Evolutionary conservation across 495 filamentous ascomycete species (phyloP).

Genomic region (Talaromyces ruber): DNA sequence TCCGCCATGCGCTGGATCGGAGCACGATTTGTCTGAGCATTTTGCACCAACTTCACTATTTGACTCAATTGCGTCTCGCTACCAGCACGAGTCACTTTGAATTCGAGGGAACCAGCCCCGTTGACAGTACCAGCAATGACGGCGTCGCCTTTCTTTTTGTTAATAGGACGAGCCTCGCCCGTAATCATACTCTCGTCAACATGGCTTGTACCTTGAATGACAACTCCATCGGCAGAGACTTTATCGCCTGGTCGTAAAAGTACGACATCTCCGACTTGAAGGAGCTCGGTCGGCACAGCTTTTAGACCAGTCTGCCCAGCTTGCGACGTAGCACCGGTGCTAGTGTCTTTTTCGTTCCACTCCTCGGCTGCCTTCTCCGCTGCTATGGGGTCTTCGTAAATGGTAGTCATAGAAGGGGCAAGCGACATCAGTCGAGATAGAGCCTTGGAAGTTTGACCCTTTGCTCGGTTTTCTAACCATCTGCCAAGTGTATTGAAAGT

Average conservation of each 20-base stretch:
- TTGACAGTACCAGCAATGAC: slow-evolving; percentile 97
- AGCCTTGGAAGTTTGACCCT: slow-evolving; percentile 93
- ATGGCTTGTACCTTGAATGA: slow-evolving; percentile 84
- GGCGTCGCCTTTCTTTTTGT: slow-evolving; percentile 69
- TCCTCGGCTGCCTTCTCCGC: slow-evolving; percentile 80
- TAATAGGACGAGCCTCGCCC: slow-evolving; percentile 87
- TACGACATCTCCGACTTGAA: slow-evolving; percentile 90
- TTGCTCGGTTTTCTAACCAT: slow-evolving; percentile 90
- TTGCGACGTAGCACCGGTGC: slow-evolving; percentile 33
- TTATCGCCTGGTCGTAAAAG: slow-evolving; percentile 92
- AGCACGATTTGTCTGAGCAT: slow-evolving; percentile 88
- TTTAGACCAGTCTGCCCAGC: slow-evolving; percentile 60
- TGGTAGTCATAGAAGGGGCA: slow-evolving; percentile 92
- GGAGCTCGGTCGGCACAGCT: slow-evolving; percentile 84
- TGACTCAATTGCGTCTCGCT: slow-evolving; percentile 95
- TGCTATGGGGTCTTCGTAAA: slow-evolving; percentile 94
- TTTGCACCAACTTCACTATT: slow-evolving; percentile 94
- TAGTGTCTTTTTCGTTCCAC: slow-evolving; percentile 44
- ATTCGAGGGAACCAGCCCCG: slow-evolving; percentile 81
- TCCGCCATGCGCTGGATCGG: slow-evolving; percentile 95
- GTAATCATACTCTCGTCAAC: slow-evolving; percentile 99
- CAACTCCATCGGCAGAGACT: slow-evolving; percentile 84
- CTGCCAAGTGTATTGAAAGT: slow-evolving; percentile 90
- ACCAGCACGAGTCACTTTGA: slow-evolving; percentile 86
- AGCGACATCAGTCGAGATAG: slow-evolving; percentile 93